Evolutionary conservation across 495 filamentous ascomycete species (phyloP).

Genomic region (Lepidopterella palustris): DNA sequence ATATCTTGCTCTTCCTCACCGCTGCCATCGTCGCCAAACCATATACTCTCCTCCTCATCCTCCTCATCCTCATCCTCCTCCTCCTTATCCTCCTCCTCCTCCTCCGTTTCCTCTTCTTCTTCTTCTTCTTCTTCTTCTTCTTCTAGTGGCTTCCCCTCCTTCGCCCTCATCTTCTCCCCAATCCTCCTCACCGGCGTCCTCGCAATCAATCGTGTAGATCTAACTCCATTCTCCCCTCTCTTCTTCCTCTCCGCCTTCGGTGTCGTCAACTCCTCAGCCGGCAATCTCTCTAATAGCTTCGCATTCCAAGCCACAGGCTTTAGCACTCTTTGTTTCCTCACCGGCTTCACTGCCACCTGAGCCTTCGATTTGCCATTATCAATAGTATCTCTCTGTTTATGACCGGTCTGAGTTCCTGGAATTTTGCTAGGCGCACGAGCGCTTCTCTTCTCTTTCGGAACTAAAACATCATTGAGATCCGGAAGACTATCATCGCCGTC

Average conservation of each 20-base stretch:
- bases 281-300: constrained; percentile 13
- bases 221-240: neutral
- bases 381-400: neutral
- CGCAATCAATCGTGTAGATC: constrained; percentile 1
- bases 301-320: constrained; percentile 19
- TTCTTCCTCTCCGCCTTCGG: constrained; percentile 6
- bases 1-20: constrained; percentile 22
- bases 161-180: neutral
- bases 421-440: neutral
- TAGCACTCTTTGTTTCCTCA: constrained; percentile 11
- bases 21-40: constrained; percentile 22
- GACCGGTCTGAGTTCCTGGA: neutral
- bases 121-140: constrained; percentile 14
- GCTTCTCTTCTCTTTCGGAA: neutral
- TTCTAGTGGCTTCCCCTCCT: constrained; percentile 6
- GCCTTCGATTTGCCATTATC: constrained; percentile 2
- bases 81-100: constrained; percentile 5
- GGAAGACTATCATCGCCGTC: neutral
- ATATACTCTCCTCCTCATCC: constrained; percentile 30
- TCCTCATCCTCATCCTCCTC: constrained; percentile 15
- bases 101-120: neutral
- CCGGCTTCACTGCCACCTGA: constrained; percentile 4
- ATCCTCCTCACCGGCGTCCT: neutral
- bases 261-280: constrained; percentile 10
- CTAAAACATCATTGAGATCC: neutral